Evolutionary conservation across 176 grass and related monocot species (phyloP), one percentile per base, ranked within the genome.

Genomic region (Panicum miliaceum): DNA sequence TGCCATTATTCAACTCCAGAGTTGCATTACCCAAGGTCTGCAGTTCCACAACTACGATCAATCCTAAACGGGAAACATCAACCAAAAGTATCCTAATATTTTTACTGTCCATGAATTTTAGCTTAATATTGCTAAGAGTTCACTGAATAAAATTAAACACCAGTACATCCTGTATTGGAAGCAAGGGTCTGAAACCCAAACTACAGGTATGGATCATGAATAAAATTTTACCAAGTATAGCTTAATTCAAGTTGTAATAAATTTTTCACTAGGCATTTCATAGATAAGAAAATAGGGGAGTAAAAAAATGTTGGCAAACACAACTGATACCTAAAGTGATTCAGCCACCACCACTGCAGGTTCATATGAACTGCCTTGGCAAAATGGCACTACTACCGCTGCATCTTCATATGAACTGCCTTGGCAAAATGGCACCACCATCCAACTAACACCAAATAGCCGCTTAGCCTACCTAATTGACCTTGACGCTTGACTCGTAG

Each of bases 71-170:
- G 3, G 32, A 60, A 66, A 22, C 45, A 22, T 40, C 1, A 26
- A 65, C 22, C 8, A 53, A 50, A 81, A 52, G 8, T 25, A n/a
- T 46, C 14, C 10, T 48, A 4, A 25, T 11, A 4, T 19, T 7
- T 61, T 72, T 20, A 54, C 36, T 45, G 26, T 20, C 37, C 8
- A 3, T 6, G 5, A 62, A 50, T 12, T 13, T 41, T 11, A 16
- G 56, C 25, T 27, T 12, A 11, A 74, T 66, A 65, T 12, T 82
- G 53, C 58, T 59, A 84, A 40, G 73, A 71, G 71, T 42, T 20
- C 53, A 43, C 43, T 42, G 76, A 7, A 8, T 22, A 14, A 25
- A 60, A 19, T 29, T 12, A 34, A 80, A 71, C 12, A 58, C 10
- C 5, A 12, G 19, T 18, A 65, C 64, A 71, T 22, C 58, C 46